These are phyloP conservation scores for Pigoraptor vietnamica DNA, from an alignment of 78 protist species.

Conservation along the genomic window DNA sequence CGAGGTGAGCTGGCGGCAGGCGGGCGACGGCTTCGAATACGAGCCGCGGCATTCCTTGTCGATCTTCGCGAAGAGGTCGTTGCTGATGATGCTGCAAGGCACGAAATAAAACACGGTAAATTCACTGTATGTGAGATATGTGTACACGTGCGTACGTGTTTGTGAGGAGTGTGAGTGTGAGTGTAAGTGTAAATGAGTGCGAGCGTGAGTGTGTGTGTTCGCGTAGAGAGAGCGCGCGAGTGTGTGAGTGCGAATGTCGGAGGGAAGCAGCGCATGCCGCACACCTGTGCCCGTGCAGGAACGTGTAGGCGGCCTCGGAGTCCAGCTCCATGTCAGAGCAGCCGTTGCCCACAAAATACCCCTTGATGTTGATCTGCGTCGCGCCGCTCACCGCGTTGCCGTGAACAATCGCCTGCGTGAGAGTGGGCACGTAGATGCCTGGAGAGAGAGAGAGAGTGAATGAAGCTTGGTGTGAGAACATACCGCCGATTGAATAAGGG, in stretches of 20 bases:
- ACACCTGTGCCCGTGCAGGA: not conserved
- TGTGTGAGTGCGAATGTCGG: too few species aligned
- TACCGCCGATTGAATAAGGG: too few species aligned
- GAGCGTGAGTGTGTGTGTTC: too few species aligned
- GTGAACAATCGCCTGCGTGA: not conserved
- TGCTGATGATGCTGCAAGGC: not conserved
- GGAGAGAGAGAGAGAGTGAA: too few species aligned
- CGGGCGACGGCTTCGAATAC: not conserved
- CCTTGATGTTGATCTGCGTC: not conserved
- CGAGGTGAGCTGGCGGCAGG: not conserved
- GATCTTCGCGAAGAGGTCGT: not conserved
- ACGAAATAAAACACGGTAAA: too few species aligned
- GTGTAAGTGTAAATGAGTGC: too few species aligned
- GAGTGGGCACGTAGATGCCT: conserved; percentile 3
- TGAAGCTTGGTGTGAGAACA: too few species aligned
- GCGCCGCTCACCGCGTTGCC: not conserved
- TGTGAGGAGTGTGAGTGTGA: too few species aligned
- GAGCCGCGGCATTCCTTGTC: not conserved
- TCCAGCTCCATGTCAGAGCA: conserved; percentile 15
- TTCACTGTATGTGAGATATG: too few species aligned
- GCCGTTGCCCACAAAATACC: not conserved
- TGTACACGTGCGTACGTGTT: too few species aligned
- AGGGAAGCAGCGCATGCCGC: not conserved
- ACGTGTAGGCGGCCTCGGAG: not conserved
- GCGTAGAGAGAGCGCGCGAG: too few species aligned